A percentile compares a stretch with the other conserved stretches of the same genome.
Evolutionary conservation across 2,329 filamentous ascomycete species (phyloP).

Genomic region (Paracoccidioides brasiliensis): DNA sequence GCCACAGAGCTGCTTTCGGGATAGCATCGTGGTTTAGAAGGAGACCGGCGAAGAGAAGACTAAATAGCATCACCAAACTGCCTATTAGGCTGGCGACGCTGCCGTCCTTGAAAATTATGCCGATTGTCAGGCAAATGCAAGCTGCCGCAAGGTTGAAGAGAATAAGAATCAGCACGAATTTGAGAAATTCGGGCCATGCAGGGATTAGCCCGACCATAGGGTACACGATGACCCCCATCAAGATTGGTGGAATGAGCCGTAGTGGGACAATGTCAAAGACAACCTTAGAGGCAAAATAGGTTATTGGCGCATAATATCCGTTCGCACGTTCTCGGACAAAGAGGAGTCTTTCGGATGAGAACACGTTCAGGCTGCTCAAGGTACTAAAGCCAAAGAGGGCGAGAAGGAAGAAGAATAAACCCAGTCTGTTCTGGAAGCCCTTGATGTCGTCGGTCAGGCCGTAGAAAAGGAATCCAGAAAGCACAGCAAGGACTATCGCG

Average conservation of each 20-base stretch:
- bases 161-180: slow-evolving; percentile 81
- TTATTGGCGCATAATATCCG: slow-evolving; percentile 86
- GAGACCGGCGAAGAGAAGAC: slow-evolving; percentile 82
- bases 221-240: slow-evolving; percentile 92
- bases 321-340: slow-evolving; percentile 92
- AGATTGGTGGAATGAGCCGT: slow-evolving; percentile 83
- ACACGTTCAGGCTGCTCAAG: slow-evolving; percentile 83
- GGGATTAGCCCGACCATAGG: slow-evolving; percentile 92
- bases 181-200: slow-evolving; percentile 70
- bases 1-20: slow-evolving; percentile 69
- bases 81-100: slow-evolving; percentile 89
- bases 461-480: slow-evolving; percentile 92
- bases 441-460: slow-evolving; percentile 90
- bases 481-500: slow-evolving; percentile 82
- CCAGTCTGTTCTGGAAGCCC: slow-evolving; percentile 93
- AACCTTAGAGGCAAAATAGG: slow-evolving; percentile 93
- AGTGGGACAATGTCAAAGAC: slow-evolving; percentile 94
- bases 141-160: slow-evolving; percentile 93
- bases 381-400: slow-evolving; percentile 96
- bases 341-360: slow-evolving; percentile 76
- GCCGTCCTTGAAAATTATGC: slow-evolving; percentile 82
- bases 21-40: slow-evolving; percentile 92
- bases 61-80: slow-evolving; percentile 94
- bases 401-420: slow-evolving; percentile 93
- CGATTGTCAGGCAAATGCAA: slow-evolving; percentile 88